phyloP scores from a whole-genome alignment of 352 stramenopile species.

The Phytophthora pini region DNA sequence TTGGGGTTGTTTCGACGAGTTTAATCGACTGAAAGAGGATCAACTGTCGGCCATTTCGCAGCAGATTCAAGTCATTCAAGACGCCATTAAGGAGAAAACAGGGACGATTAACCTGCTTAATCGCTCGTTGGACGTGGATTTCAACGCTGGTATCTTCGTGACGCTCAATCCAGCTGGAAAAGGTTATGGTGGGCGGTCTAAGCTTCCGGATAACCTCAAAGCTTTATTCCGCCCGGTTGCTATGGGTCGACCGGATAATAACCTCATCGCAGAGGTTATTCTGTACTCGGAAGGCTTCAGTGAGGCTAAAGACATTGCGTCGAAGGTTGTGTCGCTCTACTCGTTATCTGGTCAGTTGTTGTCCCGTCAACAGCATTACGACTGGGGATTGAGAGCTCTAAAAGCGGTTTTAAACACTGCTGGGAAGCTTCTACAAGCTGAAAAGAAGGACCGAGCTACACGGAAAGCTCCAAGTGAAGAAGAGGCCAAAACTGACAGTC shows the following conservation, averaged over 20 bases:
- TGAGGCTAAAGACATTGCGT: constrained; percentile 89
- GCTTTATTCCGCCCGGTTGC: constrained; percentile 94
- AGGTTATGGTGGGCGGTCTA: constrained; percentile 93
- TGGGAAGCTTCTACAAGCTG: constrained; percentile 89
- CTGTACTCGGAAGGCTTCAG: constrained; percentile 93
- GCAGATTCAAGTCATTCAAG: constrained; percentile 96
- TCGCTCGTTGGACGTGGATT: constrained; percentile 88
- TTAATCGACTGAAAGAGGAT: constrained; percentile 96
- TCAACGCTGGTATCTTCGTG: constrained; percentile 96
- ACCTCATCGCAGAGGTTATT: constrained; percentile 95
- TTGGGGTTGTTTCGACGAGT: constrained; percentile 98
- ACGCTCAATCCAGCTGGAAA: constrained; percentile 96
- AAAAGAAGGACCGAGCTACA: constrained; percentile 72
- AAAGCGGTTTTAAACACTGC: constrained; percentile 96
- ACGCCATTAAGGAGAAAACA: constrained; percentile 91
- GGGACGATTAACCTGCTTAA: constrained; percentile 85
- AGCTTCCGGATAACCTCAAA: constrained; percentile 95
- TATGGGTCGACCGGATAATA: constrained; percentile 93
- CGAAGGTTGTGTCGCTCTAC: constrained; percentile 95
- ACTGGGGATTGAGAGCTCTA: constrained; percentile 93
- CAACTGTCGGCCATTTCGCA: constrained; percentile 94
- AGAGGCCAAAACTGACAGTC: constrained; percentile 27
- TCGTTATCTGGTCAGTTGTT: constrained; percentile 86
- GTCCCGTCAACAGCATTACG: constrained; percentile 93
- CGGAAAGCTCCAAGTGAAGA: constrained; percentile 19